Percentiles rank a stretch among this genome's conserved stretches.
Evolutionary conservation across 2,329 filamentous ascomycete genomes (phyloP).

Genomic region (Colletotrichum higginsianum): DNA sequence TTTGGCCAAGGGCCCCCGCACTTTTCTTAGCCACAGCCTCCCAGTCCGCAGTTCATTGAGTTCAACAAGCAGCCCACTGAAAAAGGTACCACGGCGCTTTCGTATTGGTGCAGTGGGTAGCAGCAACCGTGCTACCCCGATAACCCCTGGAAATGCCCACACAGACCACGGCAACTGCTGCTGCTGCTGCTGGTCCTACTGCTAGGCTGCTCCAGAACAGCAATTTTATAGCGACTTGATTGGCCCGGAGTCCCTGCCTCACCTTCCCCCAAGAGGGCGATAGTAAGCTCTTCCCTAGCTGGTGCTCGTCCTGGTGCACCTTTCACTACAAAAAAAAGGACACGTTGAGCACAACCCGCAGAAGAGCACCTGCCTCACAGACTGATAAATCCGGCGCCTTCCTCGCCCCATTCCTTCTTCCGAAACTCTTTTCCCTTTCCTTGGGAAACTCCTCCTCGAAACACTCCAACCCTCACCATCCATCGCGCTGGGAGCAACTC

Average conservation of each 20-base stretch:
- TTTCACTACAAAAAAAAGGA: constrained; percentile 43
- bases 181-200: constrained; percentile 22
- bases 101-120: constrained; percentile 26
- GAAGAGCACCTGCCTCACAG: constrained; percentile 32
- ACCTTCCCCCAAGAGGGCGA: constrained; percentile 23
- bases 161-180: constrained; percentile 21
- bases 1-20: constrained; percentile 38
- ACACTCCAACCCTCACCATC: constrained; percentile 29
- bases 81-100: constrained; percentile 32
- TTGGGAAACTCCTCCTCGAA: constrained; percentile 38
- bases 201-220: constrained; percentile 21
- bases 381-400: constrained; percentile 43
- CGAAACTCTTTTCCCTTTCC: constrained; percentile 40
- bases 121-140: constrained; percentile 17
- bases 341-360: constrained; percentile 43
- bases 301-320: constrained; percentile 27
- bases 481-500: constrained; percentile 31
- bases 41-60: constrained; percentile 5
- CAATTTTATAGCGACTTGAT: constrained; percentile 24
- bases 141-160: constrained; percentile 25
- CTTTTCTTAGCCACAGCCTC: constrained; percentile 36
- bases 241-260: constrained; percentile 9
- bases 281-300: constrained; percentile 39
- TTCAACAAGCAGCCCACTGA: constrained; percentile 30
- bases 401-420: constrained; percentile 41